Conservation (phyloP, 257 asterid genomes). For the Ballota nigra region DNA sequence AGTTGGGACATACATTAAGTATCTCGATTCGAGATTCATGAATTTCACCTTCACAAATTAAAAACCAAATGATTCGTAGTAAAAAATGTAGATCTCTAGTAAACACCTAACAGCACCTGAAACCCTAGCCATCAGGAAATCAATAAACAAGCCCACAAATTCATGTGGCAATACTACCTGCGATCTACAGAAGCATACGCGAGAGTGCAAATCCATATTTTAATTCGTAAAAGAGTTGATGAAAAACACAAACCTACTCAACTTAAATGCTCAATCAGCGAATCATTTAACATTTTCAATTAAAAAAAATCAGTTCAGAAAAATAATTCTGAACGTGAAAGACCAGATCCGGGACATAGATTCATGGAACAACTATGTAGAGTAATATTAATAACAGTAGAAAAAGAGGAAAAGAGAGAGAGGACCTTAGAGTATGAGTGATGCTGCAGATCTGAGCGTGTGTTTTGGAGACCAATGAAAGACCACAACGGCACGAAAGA, state of each 20-base stretch:
- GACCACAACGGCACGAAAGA: not conserved
- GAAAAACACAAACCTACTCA: not conserved
- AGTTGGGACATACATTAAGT: not conserved
- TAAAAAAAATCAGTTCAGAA: not conserved
- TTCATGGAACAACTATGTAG: not conserved
- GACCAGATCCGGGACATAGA: not conserved
- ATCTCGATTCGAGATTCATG: not conserved
- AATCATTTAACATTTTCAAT: not conserved
- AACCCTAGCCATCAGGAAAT: not conserved
- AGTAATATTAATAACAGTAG: not conserved
- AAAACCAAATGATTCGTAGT: not conserved
- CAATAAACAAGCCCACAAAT: not conserved
- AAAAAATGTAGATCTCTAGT: not conserved
- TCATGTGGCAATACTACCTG: not conserved
- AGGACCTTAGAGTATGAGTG: not conserved
- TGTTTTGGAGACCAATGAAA: not conserved
- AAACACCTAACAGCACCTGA: not conserved
- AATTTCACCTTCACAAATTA: not conserved
- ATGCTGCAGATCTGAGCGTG: constrained; percentile 24
- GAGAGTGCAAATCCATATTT: not conserved
- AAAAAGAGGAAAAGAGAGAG: not conserved
- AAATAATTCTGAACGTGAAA: not conserved
- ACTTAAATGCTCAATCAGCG: not conserved
- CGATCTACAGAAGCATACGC: not conserved
- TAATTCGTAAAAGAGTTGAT: not conserved